Evolutionary conservation across 441 rosid genomes (phyloP), one percentile per base, ranked within the genome.

Genomic region (Capsella rubella): DNA sequence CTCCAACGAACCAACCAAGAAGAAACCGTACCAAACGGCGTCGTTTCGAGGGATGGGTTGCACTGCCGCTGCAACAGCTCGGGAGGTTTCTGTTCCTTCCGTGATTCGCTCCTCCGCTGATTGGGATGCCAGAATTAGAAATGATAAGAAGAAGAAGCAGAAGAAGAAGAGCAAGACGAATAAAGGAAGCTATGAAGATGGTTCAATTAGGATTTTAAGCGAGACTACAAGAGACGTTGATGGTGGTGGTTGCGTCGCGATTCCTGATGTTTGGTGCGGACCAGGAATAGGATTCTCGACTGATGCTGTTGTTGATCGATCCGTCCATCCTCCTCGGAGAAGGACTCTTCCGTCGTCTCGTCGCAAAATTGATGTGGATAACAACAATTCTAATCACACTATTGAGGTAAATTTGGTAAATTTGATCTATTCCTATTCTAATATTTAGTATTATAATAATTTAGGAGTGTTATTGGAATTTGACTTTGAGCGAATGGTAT

Each of bases 241-340:
- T 59, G 65, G 58, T 40, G 62, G 82, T 37, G 80, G 75, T 13
- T 89, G 91, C 74, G 82, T 80, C 74, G 90, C 83, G 64, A 21
- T 69, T 69, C 79, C 59, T 15, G 74, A 75, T 35, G 76, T 71
- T 58, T 77, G 80, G 80, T 91, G 98, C 67, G 95, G 91, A 3
- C 90, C 95, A 14, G 97, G 95, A 63, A 79, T 93, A 67, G 95
- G 98, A 40, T 87, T 89, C 50, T 87, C 91, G 13, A 84, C 89
- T 3, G 96, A 89, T 71, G 80, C 80, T 12, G 76, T 77, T 45
- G 50, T 73, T 62, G 61, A 10, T 51, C 73, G 35, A 46, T 65
- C 66, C 1, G 18, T 15, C 78, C 87, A 74, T 40, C 53, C 53
- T 39, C 56, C 70, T 59, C 59, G 70, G 4, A 85, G 90, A 49